Base-by-base conservation (phyloP, 768 basidiomycete genomes). In the Ephemerocybe angulata region DNA sequence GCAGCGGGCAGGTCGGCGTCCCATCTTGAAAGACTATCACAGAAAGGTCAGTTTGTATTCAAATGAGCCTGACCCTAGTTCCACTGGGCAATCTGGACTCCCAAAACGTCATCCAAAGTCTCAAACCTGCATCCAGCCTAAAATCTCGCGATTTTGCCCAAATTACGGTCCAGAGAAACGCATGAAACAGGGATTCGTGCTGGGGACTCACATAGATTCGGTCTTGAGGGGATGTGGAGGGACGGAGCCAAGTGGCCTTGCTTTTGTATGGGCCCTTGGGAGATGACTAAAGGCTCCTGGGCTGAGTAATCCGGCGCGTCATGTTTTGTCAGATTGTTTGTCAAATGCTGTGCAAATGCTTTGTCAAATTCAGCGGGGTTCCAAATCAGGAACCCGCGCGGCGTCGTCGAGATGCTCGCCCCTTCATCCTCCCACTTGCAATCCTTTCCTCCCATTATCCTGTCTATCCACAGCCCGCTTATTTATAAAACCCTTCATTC, bases 1-100 rank as follows among this genome's bases (percentile, higher is more conserved):
- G 85, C 93, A 97, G 67, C 91, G 88, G 76, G 94, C 93, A 60
- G 94, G 93, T 81, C 93, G 91, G 72, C 93, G 92, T 83, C 94
- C 94, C 94, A 97, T 97, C 65, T 82, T 70, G 53, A 58, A 66
- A 67, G 62, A 19, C 50, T 28, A 37, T 52, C 47, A 50, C 21
- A 17, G 30, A 43, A 59, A 43, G 46, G 35, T 53, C 44, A 56
- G 48, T n/a, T 43, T 33, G 27, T 28, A 28, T 22, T 28, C 19
- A 47, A 43, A 29, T 25, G 27, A 54, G 50, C 61, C 41, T 60
- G 55, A 55, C 50, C 22, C 40, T 12, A n/a, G 40, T 41, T 33
- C 22, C 24, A 30, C 29, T 49, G 47, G 21, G 15, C 53, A 46
- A 48, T 10, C 10, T 29, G n/a, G 22, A 22, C 24, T 33, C 41